A percentile compares a stretch with the other conserved stretches of the same genome.
Conservation (phyloP, 352 stramenopile genomes). For the Globisporangium apiculatum region DNA sequence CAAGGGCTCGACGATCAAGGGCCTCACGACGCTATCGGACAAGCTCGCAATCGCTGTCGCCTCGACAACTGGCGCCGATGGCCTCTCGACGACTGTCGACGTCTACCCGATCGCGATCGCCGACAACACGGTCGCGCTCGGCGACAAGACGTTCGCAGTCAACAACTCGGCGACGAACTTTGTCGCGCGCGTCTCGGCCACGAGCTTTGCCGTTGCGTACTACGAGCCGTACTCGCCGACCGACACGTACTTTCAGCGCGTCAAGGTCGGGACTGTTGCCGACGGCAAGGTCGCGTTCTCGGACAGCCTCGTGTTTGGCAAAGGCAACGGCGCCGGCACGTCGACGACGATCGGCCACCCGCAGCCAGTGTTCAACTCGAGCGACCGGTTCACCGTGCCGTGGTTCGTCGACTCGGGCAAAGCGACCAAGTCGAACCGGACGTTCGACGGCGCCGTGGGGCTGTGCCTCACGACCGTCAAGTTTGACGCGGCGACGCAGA, state of each 20-base stretch:
- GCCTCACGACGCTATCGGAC: conserved; percentile 57
- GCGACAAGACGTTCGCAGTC: conserved; percentile 34
- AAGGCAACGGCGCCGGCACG: conserved; percentile 22
- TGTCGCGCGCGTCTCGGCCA: conserved; percentile 54
- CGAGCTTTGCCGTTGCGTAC: conserved; percentile 52
- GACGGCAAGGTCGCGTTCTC: conserved; percentile 54
- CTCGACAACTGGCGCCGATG: conserved; percentile 34
- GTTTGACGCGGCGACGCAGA: conserved; percentile 16
- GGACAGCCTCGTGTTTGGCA: conserved; percentile 48
- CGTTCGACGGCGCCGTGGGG: conserved; percentile 29
- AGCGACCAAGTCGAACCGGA: conserved; percentile 43
- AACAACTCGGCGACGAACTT: conserved; percentile 67
- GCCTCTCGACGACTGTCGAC: conserved; percentile 29
- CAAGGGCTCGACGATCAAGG: conserved; percentile 44
- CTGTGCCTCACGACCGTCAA: conserved; percentile 51
- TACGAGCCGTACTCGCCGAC: conserved; percentile 57
- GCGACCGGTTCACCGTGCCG: conserved; percentile 50
- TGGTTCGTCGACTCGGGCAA: conserved; percentile 50
- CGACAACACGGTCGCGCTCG: conserved; percentile 29
- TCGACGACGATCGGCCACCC: conserved; percentile 51
- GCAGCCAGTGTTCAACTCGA: conserved; percentile 55
- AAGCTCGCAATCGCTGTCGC: conserved; percentile 40
- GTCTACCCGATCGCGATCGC: conserved; percentile 45
- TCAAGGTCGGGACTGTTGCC: conserved; percentile 45
- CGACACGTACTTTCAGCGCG: conserved; percentile 42